Conservation (phyloP, 108 stramenopile species). For the Nannochloropsis gaditana region DNA sequence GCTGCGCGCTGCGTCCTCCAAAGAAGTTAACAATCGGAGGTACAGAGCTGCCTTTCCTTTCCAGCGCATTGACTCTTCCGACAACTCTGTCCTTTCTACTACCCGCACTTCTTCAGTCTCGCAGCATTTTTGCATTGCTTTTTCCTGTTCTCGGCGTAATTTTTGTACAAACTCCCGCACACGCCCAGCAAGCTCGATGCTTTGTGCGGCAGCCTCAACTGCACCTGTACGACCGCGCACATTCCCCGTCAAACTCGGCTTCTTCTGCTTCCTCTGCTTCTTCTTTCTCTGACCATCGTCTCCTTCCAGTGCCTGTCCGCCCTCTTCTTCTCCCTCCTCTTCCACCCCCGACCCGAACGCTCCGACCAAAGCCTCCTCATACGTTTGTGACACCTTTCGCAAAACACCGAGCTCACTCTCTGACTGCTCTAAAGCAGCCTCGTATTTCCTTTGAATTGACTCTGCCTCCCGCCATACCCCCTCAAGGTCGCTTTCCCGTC, state of each 20-base stretch:
- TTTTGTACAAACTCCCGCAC: not conserved
- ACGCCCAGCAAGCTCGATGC: not conserved
- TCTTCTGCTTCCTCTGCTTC: not conserved
- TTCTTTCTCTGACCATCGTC: not conserved
- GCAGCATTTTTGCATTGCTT: not conserved
- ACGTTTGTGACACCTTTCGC: slow-evolving; percentile 15
- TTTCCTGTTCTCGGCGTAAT: not conserved
- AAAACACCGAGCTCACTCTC: not conserved
- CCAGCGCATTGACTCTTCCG: not conserved
- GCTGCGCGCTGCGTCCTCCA: not conserved
- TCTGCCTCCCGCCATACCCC: not conserved
- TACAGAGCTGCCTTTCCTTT: not conserved
- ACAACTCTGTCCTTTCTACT: not conserved
- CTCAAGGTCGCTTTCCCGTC: not conserved
- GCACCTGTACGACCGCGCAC: not conserved
- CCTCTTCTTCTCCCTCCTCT: not conserved
- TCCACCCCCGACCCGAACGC: not conserved
- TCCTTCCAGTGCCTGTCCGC: not conserved
- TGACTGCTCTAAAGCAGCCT: not conserved
- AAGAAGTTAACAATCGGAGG: not conserved
- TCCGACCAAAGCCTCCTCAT: not conserved
- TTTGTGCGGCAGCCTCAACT: not conserved
- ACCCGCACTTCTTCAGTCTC: not conserved
- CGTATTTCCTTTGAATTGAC: not conserved
- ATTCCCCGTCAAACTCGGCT: not conserved